phyloP scores from a whole-genome alignment of 2,329 filamentous ascomycete species.

The Curvularia lunata region DNA sequence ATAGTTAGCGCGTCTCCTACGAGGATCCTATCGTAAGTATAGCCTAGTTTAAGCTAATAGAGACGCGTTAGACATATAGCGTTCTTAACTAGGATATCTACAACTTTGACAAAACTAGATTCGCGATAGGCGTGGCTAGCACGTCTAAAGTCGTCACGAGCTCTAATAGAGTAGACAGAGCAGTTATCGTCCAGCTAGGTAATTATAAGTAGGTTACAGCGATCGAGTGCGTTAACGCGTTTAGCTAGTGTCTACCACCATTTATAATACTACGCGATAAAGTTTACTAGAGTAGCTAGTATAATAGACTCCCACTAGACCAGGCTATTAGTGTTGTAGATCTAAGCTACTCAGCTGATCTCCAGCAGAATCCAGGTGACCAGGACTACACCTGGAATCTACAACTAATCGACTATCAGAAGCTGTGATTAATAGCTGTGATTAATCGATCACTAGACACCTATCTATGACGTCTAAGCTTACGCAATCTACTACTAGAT shows the following conservation, averaged over 20 bases:
- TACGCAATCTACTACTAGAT: too few species aligned
- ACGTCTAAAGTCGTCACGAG: slow-evolving; percentile 4
- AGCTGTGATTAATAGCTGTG: too few species aligned
- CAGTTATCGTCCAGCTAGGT: slow-evolving; percentile 15
- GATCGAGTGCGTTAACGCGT: slow-evolving; percentile 6
- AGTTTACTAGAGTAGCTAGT: slow-evolving; percentile 5
- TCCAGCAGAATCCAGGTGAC: too few species aligned
- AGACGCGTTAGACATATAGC: slow-evolving; percentile 9
- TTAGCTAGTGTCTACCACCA: slow-evolving; percentile 8
- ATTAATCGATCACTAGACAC: too few species aligned
- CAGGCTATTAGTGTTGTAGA: slow-evolving; percentile 20
- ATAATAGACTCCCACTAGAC: not conserved
- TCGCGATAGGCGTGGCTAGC: slow-evolving; percentile 16
- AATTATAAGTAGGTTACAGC: not conserved
- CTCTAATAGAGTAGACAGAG: slow-evolving; percentile 8
- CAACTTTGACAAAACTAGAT: slow-evolving; percentile 24
- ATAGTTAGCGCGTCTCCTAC: too few species aligned
- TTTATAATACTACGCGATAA: slow-evolving; percentile 19
- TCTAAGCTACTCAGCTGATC: too few species aligned
- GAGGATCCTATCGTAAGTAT: too few species aligned
- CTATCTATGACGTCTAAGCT: too few species aligned
- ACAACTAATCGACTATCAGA: too few species aligned
- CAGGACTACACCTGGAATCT: too few species aligned
- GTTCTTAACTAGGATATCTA: too few species aligned
- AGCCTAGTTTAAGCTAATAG: not conserved